Percentiles rank a stretch among this genome's conserved stretches.
These are phyloP conservation scores for Aspergillus melleus DNA, from an alignment of 2,329 filamentous ascomycete species.

Conservation along the genomic window DNA sequence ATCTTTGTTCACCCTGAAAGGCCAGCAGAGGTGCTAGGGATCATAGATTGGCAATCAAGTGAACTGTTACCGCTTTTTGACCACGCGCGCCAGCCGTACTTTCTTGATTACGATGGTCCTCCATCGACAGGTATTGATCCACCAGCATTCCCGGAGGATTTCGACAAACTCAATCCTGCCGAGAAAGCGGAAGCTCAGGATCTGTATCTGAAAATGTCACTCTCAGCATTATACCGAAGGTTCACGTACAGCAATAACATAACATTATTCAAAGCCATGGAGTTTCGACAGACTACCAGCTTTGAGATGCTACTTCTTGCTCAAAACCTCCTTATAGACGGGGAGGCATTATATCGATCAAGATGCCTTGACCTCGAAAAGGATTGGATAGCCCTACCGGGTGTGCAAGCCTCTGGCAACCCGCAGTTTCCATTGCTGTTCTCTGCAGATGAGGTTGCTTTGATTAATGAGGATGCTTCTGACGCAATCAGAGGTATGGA, in stretches of 20 bases:
- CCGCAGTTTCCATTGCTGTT: conserved; percentile 13
- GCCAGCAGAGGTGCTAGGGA: conserved; percentile 20
- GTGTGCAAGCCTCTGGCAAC: conserved; percentile 10
- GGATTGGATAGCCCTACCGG: conserved; percentile 13
- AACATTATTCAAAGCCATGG: conserved; percentile 13
- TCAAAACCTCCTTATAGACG: conserved; percentile 15
- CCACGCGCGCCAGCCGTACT: conserved; percentile 32
- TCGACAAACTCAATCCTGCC: conserved; percentile 6
- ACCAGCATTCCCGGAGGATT: conserved; percentile 10
- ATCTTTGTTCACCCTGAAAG: conserved; percentile 24
- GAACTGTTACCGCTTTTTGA: conserved; percentile 36
- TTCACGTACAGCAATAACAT: conserved; percentile 9
- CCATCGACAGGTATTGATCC: conserved; percentile 10
- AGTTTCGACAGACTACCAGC: conserved; percentile 11
- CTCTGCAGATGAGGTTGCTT: conserved; percentile 6
- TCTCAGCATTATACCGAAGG: conserved; percentile 13
- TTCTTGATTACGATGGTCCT: conserved; percentile 36
- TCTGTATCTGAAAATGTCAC: conserved; percentile 12
- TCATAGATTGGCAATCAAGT: conserved; percentile 31
- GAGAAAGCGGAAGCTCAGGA: conserved; percentile 10
- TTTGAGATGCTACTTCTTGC: conserved; percentile 16
- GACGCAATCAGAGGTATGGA: conserved; percentile 13
- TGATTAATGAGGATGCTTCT: conserved; percentile 12
- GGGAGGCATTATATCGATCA: conserved; percentile 14
- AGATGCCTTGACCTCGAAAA: conserved; percentile 11